Base-by-base conservation (phyloP, 2,329 filamentous ascomycete species). In the Helicocarpus griseus region DNA sequence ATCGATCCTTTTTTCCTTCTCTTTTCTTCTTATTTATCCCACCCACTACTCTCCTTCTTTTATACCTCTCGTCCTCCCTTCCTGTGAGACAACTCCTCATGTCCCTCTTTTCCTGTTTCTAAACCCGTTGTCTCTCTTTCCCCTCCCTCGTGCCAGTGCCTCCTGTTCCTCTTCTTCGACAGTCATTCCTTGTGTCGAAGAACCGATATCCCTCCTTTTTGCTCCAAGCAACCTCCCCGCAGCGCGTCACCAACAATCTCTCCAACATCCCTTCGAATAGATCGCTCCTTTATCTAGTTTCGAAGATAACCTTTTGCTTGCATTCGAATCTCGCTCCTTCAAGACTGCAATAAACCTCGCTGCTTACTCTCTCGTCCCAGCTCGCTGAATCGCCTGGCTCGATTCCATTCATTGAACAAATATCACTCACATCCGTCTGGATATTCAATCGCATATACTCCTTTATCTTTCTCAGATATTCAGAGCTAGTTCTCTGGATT, bases 321-420 rank as follows among this genome's bases (percentile, higher is more conserved):
- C 40, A n/a, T 13, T 5, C 22, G 7, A 28, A 7, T 28, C 24
- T 43, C 40, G 4, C 40, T 43, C 40, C 40, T 43, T 43, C 4
- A 43, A 43, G 40, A 29, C 40, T 43, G 40, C 40, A n/a, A n/a
- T n/a, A n/a, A n/a, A n/a, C n/a, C n/a, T n/a, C n/a, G 40, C 5
- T 14, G 21, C 5, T 9, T 17, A 22, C 14, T n/a, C 22, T 13
- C 13, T 11, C n/a, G 14, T n/a, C n/a, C n/a, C n/a, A n/a, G n/a
- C n/a, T n/a, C 43, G 17, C 29, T 24, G 41, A 46, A 51, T 51
- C 49, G 49, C 49, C 43, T 51, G 49, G 49, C 33, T 51, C 43
- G 49, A 51, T 51, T 51, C 48, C 48, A 22, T 50, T 43, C 36
- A 31, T 47, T 51, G 40, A 51, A 36, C n/a, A 46, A 26, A 51